Base-by-base conservation (phyloP, 2,329 filamentous ascomycete genomes). In the Claviceps sp. region DNA sequence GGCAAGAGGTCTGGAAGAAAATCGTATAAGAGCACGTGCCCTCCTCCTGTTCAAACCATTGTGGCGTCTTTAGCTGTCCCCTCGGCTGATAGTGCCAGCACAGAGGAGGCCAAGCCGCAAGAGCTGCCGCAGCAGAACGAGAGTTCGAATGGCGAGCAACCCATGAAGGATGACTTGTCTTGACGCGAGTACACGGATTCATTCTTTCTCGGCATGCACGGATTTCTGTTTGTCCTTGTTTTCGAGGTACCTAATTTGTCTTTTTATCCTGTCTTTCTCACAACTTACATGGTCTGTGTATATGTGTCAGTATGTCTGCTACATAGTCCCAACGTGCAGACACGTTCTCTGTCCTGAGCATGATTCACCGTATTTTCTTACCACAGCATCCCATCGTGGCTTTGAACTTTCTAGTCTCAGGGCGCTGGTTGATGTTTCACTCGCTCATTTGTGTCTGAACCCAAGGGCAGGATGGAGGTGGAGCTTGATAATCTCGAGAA, bases 111-210 rank as follows among this genome's bases (percentile, higher is more conserved):
- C 29, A 64, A 67, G 48, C 64, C 65, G 49, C 67, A 67, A 48
- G 62, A 69, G 54, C 65, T 68, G 26, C 46, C 67, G 50, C 59
- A 66, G 51, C 67, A 67, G 7, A 68, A 68, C 47, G 66, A 66
- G 34, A 66, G 60, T 56, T 56, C 60, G 17, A 63, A 56, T 49
- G 62, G 59, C 52, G 65, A 62, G 44, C 58, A 59, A 46, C 58
- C 64, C 22, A 60, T 63, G 55, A 63, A 59, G 45, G 66, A 68
- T 50, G 59, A 66, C 54, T 53, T 67, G 11, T 63, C 66, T 45
- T 67, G 46, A 53, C 39, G 17, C 23, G 43, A 16, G 29, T 45
- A 11, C 13, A 23, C 5, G 42, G 14, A 43, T 22, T 5, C 7
- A n/a, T 16, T 23, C 23, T 23, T 44, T 44, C 22, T 20, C 14